Conservation (phyloP, 2,329 filamentous ascomycete species). For the Ophiostoma sp. region DNA sequence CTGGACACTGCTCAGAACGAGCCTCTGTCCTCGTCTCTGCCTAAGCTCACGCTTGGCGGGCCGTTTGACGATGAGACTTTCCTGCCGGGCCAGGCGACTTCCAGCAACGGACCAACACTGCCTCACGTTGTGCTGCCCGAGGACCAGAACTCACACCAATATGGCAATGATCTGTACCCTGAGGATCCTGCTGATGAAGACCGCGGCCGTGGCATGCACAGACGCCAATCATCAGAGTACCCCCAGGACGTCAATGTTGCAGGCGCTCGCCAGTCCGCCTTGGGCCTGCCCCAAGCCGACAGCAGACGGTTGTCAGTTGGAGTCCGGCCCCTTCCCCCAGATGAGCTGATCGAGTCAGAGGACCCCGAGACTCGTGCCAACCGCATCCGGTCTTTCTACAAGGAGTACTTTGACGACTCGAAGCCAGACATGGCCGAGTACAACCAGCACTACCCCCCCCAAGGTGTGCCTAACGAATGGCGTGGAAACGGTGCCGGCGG, state of each 20-base stretch:
- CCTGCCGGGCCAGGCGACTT: conserved; percentile 18
- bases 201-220: conserved; percentile 24
- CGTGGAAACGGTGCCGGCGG: conserved; percentile 21
- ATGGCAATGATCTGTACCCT: conserved; percentile 17
- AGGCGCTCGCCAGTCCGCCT: conserved; percentile 30
- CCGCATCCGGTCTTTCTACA: conserved; percentile 97
- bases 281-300: conserved; percentile 52
- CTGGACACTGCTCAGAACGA: conserved; percentile 14
- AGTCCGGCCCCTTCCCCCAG: conserved; percentile 80
- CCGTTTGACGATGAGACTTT: conserved; percentile 21
- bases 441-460: conserved; percentile 28
- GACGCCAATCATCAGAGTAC: conserved; percentile 31
- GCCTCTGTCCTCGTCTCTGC: conserved; percentile 13
- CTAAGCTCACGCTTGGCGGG: conserved; percentile 18
- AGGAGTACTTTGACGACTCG: conserved; percentile 94
- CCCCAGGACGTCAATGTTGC: conserved; percentile 19
- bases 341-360: conserved; percentile 71
- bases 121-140: conserved; percentile 13
- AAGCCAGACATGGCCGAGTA: conserved; percentile 39
- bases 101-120: conserved; percentile 7
- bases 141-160: conserved; percentile 23
- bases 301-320: conserved; percentile 60
- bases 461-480: conserved; percentile 21
- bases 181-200: conserved; percentile 26
- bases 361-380: conserved; percentile 93